Evolutionary conservation across 1,139 yeast species (phyloP), one percentile per base, ranked within the genome.

Genomic region (Sugiyamaella grinbergsii): DNA sequence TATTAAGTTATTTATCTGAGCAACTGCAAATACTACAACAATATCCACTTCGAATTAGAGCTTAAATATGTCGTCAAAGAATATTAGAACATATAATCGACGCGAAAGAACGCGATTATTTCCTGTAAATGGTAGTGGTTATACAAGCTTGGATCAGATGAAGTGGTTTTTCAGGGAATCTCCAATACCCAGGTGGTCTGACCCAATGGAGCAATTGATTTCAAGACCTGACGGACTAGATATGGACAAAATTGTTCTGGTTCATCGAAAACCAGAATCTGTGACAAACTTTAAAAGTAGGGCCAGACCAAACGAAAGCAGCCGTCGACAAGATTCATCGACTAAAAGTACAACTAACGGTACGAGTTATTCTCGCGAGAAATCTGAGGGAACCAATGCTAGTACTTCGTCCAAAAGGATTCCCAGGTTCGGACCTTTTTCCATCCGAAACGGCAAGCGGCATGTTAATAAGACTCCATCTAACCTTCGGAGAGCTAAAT

Each of bases 211-310:
- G 11, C 43, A 40, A 29, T 20, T 40, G 18, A 13, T 40, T 5
- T 20, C 43, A 5, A 29, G 19, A 2, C 23, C 39, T 11, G 45
- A 42, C n/a, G 36, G 18, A 11, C 32, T 41, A 31, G 49, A 42
- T 28, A 47, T 26, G 58, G 56, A 15, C 29, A 52, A 18, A 48
- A 53, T 45, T 34, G 45, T 41, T 36, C 28, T 39, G 43, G 36
- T 10, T 24, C 45, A 31, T 11, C 11, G 40, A 13, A 41, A 20
- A 38, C 11, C 18, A 29, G 11, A 51, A 31, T 2, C 43, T 10
- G 32, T 40, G n/a, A 15, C 23, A 15, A 16, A 15, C 10, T 34
- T 13, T 16, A 24, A 26, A 26, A 13, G 8, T 33, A 11, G 18
- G 37, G 13, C 5, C 20, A 6, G n/a, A n/a, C n/a, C n/a, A n/a